phyloP scores from a whole-genome alignment of 2,329 filamentous ascomycete genomes.

The Trichoderma simmonsii region DNA sequence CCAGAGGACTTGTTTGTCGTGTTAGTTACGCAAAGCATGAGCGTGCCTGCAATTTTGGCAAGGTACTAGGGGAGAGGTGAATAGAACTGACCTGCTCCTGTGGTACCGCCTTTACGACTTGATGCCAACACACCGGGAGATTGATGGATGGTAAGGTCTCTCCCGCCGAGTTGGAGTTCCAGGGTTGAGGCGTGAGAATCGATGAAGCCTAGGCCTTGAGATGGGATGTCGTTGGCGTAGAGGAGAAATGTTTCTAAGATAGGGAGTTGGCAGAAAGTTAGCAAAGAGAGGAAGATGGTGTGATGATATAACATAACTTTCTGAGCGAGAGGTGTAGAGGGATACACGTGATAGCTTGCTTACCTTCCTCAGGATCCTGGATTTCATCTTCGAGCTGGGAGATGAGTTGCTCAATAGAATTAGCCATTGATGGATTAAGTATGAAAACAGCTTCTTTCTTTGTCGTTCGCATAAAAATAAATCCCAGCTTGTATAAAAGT shows the following conservation, averaged over 20 bases:
- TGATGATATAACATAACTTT: neutral
- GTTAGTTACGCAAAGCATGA: neutral
- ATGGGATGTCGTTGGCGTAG: slow-evolving; percentile 73
- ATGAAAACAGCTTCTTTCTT: neutral
- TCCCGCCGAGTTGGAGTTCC: slow-evolving; percentile 64
- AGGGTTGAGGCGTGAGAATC: slow-evolving; percentile 65
- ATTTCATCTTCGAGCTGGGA: slow-evolving; percentile 42
- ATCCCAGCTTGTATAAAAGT: neutral
- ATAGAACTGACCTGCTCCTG: slow-evolving; percentile 46
- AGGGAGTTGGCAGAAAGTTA: neutral
- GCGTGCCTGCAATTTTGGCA: neutral
- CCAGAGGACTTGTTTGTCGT: slow-evolving; percentile 67
- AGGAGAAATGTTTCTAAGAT: slow-evolving; percentile 77
- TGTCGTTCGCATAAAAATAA: neutral
- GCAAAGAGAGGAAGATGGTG: neutral
- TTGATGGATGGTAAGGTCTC: slow-evolving; percentile 75
- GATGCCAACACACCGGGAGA: slow-evolving; percentile 80
- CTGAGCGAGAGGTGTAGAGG: neutral
- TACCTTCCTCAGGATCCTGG: slow-evolving; percentile 49
- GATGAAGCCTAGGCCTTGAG: slow-evolving; percentile 80
- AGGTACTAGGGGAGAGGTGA: neutral
- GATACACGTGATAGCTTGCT: slow-evolving; percentile 12
- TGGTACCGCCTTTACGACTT: slow-evolving; percentile 60
- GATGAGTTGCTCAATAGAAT: slow-evolving; percentile 23
- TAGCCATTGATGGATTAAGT: neutral